Base-by-base conservation (phyloP, 805 yeast species). In the Groenewaldozyma salmanticensis region DNA sequence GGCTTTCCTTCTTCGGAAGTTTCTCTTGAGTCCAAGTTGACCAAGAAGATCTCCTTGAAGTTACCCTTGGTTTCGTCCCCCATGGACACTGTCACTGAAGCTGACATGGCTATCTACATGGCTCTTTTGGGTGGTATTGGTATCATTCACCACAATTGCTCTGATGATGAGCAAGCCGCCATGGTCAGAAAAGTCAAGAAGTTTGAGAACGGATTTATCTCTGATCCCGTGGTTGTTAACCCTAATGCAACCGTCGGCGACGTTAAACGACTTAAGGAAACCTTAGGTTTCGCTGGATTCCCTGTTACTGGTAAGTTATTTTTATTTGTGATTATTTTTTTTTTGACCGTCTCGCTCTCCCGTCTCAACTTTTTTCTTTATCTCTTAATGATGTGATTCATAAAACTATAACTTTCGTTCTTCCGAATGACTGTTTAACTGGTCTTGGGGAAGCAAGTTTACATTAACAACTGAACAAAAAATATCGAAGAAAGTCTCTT, bases 121-220 rank as follows among this genome's bases (percentile, higher is more conserved):
- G 96, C 98, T 53, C 76, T 92, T 52, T 75, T 88, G 56, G 98
- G 98, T 65, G 98, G 98, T 68, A 86, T 92, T 64, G 98, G 98
- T 77, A 84, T 92, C 60, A 79, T 92, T 57, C 98, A 92, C 67
- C 96, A 92, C 73, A 92, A 92, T 75, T 88, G 96, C 71, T 64
- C 95, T 44, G 74, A 94, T 45, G 97, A 90, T 42, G 97, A 87
- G 64, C 98, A 92, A 70, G 98, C 98, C 45, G 95, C 78, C 53
- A 92, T 92, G 97, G 98, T 92, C 48, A 82, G 75, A 65, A 84
- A 83, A 68, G 98, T 92, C 54, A 92, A 92, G 77, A 87, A 83
- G 66, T 92, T 70, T 69, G 98, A 92, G 72, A 92, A 92, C 64
- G 98, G 98, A 29, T 92, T 92, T 73, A 92, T 92, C 61, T 82